Evolutionary conservation across 345 rosid species (phyloP), one percentile per base, ranked within the genome.

Genomic region (Gossypium mustelinum): DNA sequence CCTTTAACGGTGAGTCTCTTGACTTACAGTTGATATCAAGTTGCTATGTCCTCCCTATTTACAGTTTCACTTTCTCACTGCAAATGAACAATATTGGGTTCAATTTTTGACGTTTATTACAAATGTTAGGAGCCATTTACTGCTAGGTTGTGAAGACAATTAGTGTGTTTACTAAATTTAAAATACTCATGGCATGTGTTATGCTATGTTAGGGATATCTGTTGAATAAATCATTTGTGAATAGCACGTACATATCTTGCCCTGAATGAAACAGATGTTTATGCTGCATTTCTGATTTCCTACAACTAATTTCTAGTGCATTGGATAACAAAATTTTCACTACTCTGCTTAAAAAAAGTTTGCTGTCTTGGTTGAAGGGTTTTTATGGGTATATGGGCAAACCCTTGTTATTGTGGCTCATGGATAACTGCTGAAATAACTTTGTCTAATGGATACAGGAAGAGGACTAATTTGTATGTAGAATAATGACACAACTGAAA

Each of bases 1-100:
- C 93, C 93, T 71, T 79, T 89, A 65, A 81, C 90, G 0, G 93
- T 89, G 79, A 74, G 88, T 76, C 64, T 52, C 47, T 22, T 50
- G 18, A 44, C 25, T 16, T 18, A 66, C 11, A 44, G 9, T 68
- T 50, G 51, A 51, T 70, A 27, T 70, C 29, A 48, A 24, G 1
- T 43, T 41, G 51, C 48, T 52, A 29, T 71, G 70, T 48, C 47
- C 45, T 39, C 51, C 52, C 34, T 59, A 20, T 72, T 57, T 9
- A 0, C 48, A 64, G 29, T 41, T 34, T 64, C 43, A 24, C 51
- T 66, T 11, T 14, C 44, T 3, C 9, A 4, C 9, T 17, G 11
- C 52, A 54, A 17, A n/a, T 69, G 56, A 72, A 47, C 59, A 65
- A n/a, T 59, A 22, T 22, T n/a, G 20, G 51, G n/a, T 39, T 22